Base-by-base conservation (phyloP, 2,329 filamentous ascomycete species). In the Aspergillus tamarii region DNA sequence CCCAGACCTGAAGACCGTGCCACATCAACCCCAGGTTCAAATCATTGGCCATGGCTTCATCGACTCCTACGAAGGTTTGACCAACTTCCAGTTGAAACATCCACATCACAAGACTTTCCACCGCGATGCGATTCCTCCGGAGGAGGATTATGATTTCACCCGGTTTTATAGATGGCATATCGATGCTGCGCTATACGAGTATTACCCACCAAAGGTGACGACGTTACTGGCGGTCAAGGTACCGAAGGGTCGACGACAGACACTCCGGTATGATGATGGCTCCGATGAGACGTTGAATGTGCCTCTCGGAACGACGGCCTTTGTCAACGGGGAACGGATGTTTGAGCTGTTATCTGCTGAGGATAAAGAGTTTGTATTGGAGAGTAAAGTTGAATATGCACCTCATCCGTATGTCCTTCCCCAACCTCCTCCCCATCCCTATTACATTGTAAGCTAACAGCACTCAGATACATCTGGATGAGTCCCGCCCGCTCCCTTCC, bases 31-130 rank as follows among this genome's bases (percentile, higher is more conserved):
- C 0, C 90, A 94, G 74, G 89, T 92, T 1, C 91, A 94, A 72
- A 88, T 93, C 60, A 93, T 94, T 65, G 91, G 91, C 46, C 92
- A 94, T 71, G 91, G 91, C 6, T 84, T 85, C 54, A 84, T 94
- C 1, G 75, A 84, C 1, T 84, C 86, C 36, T 93, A 92, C 70
- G 90, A 93, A 73, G 91, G 91, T 0, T 80, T 94, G 11, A 78
- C 84, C 68, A 83, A 93, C 73, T 84, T 93, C 66, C 86, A 81
- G 39, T 84, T 94, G 36, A 85, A 85, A 61, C 91, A 94, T 72
- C 91, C 91, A 7, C 91, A 94, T 72, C 91, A 94, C 81, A 85
- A 84, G 63, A 92, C 88, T 1, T 94, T 94, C 78, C 91, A 94
- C 76, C 85, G 86, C 59, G 86, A 87, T 6, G 74, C 80, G 23